Evolutionary conservation across 129 eudicot genomes (phyloP), one percentile per base, ranked within the genome.

Genomic region (Escallonia herrerae): DNA sequence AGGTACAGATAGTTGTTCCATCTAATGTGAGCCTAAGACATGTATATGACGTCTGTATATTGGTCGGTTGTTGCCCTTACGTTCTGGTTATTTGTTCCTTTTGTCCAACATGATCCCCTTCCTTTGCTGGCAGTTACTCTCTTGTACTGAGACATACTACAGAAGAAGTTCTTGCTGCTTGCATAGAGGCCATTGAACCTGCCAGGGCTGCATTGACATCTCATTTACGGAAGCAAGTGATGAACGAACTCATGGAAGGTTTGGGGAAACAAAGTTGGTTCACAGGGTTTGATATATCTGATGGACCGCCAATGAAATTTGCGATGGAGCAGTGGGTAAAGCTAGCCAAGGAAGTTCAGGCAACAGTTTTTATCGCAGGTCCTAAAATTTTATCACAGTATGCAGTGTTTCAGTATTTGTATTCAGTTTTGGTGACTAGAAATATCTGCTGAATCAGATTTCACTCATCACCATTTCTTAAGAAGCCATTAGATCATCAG

Each of bases 341-440:
- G 68, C 78, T 82, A 47, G 95, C 97, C 46, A 90, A 90, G 72
- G 79, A 87, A 67, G 87, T 70, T 56, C 86, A 82, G 62, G 97
- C 97, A 41, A 79, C 95, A 13, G 93, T 90, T 75, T 90, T 90
- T 55, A 84, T 90, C 67, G 95, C 97, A 87, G 97, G 97, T 90
- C 59, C 56, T 66, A 4, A 60, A 11, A 37, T 62, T 45, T 72
- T 56, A 38, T 51, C 49, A 38, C 42, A 41, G 63, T 69, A 7
- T 46, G 4, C 13, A 6, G 38, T 13, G 8, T 12, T 60, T 43
- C 13, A 1, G 37, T 60, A 33, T 43, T 47, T 45, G 22, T 56
- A 2, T 43, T 67, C 33, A 49, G 70, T 54, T 13, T 40, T 40
- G 2, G 15, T 45, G 41, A 12, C 53, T 22, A 22, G 33, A 1